Evolutionary conservation across 495 filamentous ascomycete species (phyloP).

Genomic region (Amniculicola lignicola): DNA sequence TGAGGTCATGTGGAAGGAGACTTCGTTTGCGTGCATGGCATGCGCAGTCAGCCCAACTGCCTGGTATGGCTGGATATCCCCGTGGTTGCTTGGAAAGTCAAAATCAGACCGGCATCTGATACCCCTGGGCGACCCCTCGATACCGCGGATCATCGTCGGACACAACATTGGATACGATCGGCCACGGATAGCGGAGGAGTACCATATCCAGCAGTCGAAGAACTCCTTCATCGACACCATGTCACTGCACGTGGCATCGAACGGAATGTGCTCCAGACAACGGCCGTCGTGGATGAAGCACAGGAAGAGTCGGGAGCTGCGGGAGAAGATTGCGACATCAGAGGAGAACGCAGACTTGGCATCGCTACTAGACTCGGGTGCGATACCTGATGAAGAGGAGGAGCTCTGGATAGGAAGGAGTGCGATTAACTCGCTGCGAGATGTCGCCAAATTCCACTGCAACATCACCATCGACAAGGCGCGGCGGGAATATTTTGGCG

Average conservation of each 20-base stretch:
- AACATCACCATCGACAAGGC: slow-evolving; percentile 88
- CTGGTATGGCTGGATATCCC: slow-evolving; percentile 98
- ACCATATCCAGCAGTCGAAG: slow-evolving; percentile 71
- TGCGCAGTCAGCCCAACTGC: slow-evolving; percentile 80
- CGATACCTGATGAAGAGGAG: slow-evolving; percentile 70
- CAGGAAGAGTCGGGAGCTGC: slow-evolving; percentile 79
- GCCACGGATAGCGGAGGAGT: slow-evolving; percentile 85
- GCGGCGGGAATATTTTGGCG: slow-evolving; percentile 80
- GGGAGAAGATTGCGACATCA: slow-evolving; percentile 74
- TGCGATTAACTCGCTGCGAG: slow-evolving; percentile 89
- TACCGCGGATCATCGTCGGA: slow-evolving; percentile 75
- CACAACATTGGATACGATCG: slow-evolving; percentile 97
- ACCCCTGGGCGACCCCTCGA: slow-evolving; percentile 70
- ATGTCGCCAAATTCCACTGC: slow-evolving; percentile 96
- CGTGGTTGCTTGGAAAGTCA: slow-evolving; percentile 85
- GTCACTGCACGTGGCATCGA: slow-evolving; percentile 96
- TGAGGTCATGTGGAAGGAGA: slow-evolving; percentile 93
- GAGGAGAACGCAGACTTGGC: slow-evolving; percentile 67
- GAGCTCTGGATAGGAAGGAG: slow-evolving; percentile 94
- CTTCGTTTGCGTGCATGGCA: slow-evolving; percentile 91
- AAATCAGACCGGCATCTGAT: slow-evolving; percentile 76
- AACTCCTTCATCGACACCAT: slow-evolving; percentile 96
- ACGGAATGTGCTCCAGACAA: slow-evolving; percentile 98
- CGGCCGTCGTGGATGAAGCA: slow-evolving; percentile 95
- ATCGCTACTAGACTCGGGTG: slow-evolving; percentile 61